Evolutionary conservation across 2,329 filamentous ascomycete genomes (phyloP).

Genomic region (Xylariaceae sp.): DNA sequence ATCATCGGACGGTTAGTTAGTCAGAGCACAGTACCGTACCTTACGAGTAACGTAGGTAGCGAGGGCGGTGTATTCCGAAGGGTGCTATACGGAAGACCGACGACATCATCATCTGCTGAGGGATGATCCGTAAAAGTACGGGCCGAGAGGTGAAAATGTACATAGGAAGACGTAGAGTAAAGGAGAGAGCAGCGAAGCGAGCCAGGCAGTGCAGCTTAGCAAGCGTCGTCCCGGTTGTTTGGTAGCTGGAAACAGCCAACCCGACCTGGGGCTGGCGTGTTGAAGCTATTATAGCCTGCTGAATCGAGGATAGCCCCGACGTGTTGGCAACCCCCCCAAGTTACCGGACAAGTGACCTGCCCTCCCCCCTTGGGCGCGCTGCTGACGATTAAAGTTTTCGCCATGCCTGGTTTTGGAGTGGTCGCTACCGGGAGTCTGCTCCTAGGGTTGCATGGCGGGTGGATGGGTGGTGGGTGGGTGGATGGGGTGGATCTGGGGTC

Average conservation of each 20-base stretch:
- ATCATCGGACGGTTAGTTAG: neutral
- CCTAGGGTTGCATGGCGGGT: slow-evolving; percentile 16
- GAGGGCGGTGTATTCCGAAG: neutral
- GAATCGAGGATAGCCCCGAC: neutral
- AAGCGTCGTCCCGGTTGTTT: neutral
- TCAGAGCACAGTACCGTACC: too few species aligned
- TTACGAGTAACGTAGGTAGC: neutral
- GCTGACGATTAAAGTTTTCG: neutral
- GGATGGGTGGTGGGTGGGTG: slow-evolving; percentile 9
- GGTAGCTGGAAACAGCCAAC: neutral
- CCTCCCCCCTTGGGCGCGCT: neutral
- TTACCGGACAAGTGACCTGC: neutral
- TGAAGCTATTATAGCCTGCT: neutral
- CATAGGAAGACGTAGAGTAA: neutral
- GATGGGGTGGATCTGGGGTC: too few species aligned
- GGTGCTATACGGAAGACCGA: neutral
- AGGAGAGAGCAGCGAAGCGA: neutral
- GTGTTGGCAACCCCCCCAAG: neutral
- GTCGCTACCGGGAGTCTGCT: slow-evolving; percentile 16
- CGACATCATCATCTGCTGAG: neutral
- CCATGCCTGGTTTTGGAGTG: slow-evolving; percentile 13
- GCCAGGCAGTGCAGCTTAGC: neutral
- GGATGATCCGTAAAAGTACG: too few species aligned
- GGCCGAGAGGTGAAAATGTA: too few species aligned
- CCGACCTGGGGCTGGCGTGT: too few species aligned